These are phyloP conservation scores for Microcera coccophila DNA, from an alignment of 2,329 filamentous ascomycete genomes.

Conservation along the genomic window DNA sequence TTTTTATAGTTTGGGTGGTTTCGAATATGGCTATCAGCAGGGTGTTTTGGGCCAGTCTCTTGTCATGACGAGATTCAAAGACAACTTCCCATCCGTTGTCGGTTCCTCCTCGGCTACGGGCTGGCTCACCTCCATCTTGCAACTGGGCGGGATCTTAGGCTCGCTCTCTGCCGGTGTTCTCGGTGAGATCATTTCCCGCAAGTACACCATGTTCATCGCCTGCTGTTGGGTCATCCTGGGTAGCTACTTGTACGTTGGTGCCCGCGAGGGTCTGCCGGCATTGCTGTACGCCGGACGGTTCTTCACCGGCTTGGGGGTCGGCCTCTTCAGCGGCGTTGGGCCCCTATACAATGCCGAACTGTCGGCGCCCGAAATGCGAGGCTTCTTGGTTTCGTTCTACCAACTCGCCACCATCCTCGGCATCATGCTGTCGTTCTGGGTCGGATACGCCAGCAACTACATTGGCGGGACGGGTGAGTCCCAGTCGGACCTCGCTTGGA, in stretches of 20 bases:
- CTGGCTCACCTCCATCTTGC: slow-evolving; percentile 50
- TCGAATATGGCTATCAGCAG: slow-evolving; percentile 37
- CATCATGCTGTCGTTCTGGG: slow-evolving; percentile 50
- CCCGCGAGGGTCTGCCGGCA: slow-evolving; percentile 34
- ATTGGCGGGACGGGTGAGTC: slow-evolving; percentile 44
- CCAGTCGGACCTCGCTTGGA: slow-evolving; percentile 40
- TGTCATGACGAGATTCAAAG: slow-evolving; percentile 48
- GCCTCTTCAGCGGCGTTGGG: slow-evolving; percentile 42
- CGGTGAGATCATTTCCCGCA: slow-evolving; percentile 47
- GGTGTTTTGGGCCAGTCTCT: slow-evolving; percentile 52
- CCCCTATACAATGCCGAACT: slow-evolving; percentile 51
- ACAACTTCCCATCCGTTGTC: slow-evolving; percentile 47
- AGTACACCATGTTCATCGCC: slow-evolving; percentile 50
- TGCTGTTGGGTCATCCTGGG: slow-evolving; percentile 45
- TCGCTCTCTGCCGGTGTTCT: slow-evolving; percentile 46
- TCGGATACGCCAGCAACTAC: slow-evolving; percentile 43
- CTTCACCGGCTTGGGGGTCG: slow-evolving; percentile 48
- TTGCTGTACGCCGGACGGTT: slow-evolving; percentile 47
- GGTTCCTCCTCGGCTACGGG: slow-evolving; percentile 44
- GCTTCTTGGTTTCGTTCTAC: slow-evolving; percentile 61
- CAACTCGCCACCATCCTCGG: slow-evolving; percentile 44
- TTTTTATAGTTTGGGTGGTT: slow-evolving; percentile 18
- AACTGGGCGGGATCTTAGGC: slow-evolving; percentile 48
- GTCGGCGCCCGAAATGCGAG: slow-evolving; percentile 62
- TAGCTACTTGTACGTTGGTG: slow-evolving; percentile 44